Evolutionary conservation across 331 rosid species (phyloP).

Genomic region (Phaseolus coccineus): DNA sequence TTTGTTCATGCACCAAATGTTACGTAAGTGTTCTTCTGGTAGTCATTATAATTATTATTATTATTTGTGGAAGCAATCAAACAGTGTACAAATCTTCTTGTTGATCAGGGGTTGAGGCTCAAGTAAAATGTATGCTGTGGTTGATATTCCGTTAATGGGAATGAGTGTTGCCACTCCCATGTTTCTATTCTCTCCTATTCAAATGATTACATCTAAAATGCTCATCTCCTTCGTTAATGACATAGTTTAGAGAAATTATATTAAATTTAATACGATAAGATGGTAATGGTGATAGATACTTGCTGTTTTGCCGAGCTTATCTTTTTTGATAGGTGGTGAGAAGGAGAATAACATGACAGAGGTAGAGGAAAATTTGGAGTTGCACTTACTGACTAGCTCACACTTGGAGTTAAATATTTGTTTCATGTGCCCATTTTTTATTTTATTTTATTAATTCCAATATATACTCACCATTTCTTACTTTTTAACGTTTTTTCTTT

Average conservation of each 20-base stretch:
- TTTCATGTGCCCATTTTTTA: neutral
- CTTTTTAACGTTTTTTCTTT: neutral
- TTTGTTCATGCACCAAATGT: neutral
- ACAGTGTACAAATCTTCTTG: slow-evolving; percentile 10
- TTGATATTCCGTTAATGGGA: slow-evolving; percentile 4
- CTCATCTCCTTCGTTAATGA: neutral
- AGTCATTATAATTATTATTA: neutral
- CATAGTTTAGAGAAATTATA: neutral
- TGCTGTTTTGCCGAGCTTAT: neutral
- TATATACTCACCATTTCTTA: neutral
- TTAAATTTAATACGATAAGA: neutral
- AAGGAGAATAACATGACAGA: neutral
- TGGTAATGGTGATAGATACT: neutral
- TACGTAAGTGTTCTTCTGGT: neutral
- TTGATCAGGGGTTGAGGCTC: neutral
- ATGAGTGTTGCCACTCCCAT: neutral
- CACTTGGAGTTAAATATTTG: neutral
- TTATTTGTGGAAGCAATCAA: neutral
- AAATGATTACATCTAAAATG: neutral
- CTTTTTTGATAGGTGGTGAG: neutral
- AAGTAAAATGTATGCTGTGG: neutral
- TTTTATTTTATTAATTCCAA: neutral
- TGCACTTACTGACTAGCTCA: slow-evolving; percentile 15
- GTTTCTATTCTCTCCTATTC: neutral
- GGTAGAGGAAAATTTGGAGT: neutral